Evolutionary conservation across 306 rosid genomes (phyloP).

Genomic region (Inga leiocalycina): DNA sequence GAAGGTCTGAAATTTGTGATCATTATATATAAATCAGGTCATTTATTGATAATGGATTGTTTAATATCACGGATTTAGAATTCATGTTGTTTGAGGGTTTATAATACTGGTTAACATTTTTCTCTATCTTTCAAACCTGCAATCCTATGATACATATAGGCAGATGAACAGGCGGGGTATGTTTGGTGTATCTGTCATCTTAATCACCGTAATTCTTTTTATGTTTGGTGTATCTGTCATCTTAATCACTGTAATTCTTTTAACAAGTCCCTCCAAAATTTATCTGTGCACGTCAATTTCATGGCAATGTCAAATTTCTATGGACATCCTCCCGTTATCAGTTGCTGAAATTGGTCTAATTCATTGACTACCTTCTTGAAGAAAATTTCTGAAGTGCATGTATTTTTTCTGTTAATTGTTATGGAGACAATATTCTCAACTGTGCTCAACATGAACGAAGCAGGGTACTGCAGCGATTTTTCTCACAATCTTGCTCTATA

Average conservation of each 20-base stretch:
- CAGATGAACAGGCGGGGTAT: neutral
- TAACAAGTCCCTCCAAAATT: neutral
- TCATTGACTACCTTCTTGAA: neutral
- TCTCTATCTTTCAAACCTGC: conserved; percentile 13
- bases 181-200: neutral
- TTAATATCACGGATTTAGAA: neutral
- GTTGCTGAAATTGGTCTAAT: conserved; percentile 17
- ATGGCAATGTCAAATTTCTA: neutral
- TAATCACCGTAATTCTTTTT: conserved; percentile 1
- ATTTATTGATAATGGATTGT: neutral
- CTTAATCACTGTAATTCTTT: conserved; percentile 1
- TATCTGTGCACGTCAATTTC: neutral
- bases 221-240: neutral
- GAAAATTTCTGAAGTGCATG: neutral
- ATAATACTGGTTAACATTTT: conserved; percentile 24
- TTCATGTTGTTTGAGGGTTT: conserved; percentile 13
- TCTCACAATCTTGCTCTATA: neutral
- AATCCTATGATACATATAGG: conserved; percentile 14
- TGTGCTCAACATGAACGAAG: neutral
- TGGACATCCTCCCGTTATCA: neutral
- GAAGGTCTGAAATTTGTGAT: conserved; percentile 19
- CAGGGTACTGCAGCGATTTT: neutral
- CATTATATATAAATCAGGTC: neutral
- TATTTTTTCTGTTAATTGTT: conserved; percentile 2
- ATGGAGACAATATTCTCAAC: neutral